Evolutionary conservation across 192 early-diverging fungal genomes (phyloP).

Genomic region (Diversispora epigaea): DNA sequence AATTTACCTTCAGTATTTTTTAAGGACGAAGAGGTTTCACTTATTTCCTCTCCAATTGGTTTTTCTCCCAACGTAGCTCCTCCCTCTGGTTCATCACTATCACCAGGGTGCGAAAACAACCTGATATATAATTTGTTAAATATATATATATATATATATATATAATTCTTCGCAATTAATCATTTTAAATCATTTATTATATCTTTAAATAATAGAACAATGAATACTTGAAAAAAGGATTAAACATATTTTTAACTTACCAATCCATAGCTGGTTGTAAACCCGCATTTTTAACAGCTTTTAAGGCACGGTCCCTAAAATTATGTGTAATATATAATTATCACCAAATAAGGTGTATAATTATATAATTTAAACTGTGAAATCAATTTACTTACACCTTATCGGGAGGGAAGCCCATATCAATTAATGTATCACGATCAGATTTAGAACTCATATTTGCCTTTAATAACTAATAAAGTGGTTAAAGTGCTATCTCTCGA

Average conservation of each 20-base stretch:
- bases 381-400: conserved; percentile 51
- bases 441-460: conserved; percentile 26
- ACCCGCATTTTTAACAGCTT: conserved; percentile 71
- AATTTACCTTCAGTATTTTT: conserved; percentile 37
- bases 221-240: neutral
- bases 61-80: conserved; percentile 40
- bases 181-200: neutral
- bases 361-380: neutral
- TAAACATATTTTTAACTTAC: conserved; percentile 41
- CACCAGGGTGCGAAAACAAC: conserved; percentile 70
- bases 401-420: conserved; percentile 69
- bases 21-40: conserved; percentile 20
- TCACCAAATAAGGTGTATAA: neutral
- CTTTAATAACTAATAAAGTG: too few relatives aligned
- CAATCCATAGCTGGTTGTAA: conserved; percentile 87
- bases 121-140: conserved; percentile 35
- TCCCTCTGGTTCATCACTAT: conserved; percentile 55
- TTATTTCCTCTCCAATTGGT: conserved; percentile 17
- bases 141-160: neutral
- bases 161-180: neutral
- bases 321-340: neutral
- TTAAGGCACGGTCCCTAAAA: conserved; percentile 54
- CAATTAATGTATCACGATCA: conserved; percentile 54
- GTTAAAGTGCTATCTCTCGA: too few relatives aligned
- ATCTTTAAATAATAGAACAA: neutral